phyloP scores from a whole-genome alignment of 2,329 filamentous ascomycete species.

The Colletotrichum noveboracense region DNA sequence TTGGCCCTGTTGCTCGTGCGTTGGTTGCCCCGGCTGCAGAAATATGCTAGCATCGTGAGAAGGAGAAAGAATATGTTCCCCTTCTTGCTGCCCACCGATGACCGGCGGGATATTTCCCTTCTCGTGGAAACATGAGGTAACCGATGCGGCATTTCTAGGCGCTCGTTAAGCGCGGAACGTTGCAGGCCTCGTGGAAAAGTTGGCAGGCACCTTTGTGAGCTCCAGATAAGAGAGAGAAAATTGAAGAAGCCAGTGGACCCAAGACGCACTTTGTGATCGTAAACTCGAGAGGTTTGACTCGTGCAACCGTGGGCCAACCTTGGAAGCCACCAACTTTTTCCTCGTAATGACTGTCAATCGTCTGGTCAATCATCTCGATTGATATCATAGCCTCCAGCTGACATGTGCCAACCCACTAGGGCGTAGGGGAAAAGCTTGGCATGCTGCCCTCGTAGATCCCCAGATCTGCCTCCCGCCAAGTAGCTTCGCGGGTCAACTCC shows the following conservation, averaged over 20 bases:
- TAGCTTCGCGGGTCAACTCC: not conserved
- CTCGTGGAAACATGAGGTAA: slow-evolving; percentile 6
- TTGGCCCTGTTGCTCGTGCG: not conserved
- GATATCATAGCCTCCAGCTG: not conserved
- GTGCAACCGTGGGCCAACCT: not conserved
- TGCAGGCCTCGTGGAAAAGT: not conserved
- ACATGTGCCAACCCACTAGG: not conserved
- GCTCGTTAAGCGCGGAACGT: not conserved
- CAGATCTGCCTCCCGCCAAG: not conserved
- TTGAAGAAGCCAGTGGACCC: not conserved
- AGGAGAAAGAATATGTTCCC: not conserved
- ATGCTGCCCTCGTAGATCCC: not conserved
- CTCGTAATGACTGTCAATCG: not conserved
- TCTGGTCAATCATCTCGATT: not conserved
- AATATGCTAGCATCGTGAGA: not conserved
- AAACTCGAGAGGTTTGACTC: slow-evolving; percentile 13
- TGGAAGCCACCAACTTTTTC: slow-evolving; percentile 1
- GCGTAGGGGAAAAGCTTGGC: slow-evolving; percentile 1
- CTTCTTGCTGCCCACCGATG: not conserved
- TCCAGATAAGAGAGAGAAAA: not conserved
- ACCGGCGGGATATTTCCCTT: not conserved
- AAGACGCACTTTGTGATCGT: slow-evolving; percentile 1
- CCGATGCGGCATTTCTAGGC: not conserved
- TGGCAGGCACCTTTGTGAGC: not conserved
- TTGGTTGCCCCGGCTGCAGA: not conserved